These are phyloP conservation scores for Mycena indigotica DNA, from an alignment of 768 basidiomycete species.

Conservation along the genomic window DNA sequence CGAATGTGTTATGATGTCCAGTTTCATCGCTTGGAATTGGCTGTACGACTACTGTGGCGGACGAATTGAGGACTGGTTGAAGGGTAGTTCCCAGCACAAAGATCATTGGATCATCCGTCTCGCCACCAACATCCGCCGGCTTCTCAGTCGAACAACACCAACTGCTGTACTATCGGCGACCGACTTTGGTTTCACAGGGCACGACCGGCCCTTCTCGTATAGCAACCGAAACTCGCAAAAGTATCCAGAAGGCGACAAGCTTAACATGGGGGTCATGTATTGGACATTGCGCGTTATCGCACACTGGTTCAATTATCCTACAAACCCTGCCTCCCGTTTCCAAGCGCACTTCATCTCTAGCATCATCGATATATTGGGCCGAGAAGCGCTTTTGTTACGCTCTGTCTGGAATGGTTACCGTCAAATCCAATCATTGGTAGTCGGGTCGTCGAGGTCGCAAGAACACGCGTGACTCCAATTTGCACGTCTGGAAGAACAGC, in stretches of 20 bases:
- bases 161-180: background rate
- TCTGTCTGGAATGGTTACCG: background rate
- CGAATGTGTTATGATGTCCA: background rate
- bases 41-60: background rate
- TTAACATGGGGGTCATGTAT: background rate
- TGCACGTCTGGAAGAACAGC: background rate
- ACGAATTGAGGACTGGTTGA: background rate
- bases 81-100: background rate
- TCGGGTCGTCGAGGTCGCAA: background rate
- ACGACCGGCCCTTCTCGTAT: background rate
- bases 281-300: background rate
- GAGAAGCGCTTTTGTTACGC: background rate
- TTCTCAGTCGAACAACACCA: background rate
- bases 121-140: background rate
- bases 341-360: background rate
- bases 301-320: background rate
- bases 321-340: background rate
- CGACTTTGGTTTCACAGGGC: background rate
- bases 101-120: background rate
- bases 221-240: background rate
- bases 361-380: background rate
- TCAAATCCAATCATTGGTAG: background rate
- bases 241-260: background rate
- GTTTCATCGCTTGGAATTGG: background rate
- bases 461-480: background rate